Evolutionary conservation across 108 stramenopile genomes (phyloP), one percentile per base, ranked within the genome.

Genomic region (Cylindrotheca fusiformis): DNA sequence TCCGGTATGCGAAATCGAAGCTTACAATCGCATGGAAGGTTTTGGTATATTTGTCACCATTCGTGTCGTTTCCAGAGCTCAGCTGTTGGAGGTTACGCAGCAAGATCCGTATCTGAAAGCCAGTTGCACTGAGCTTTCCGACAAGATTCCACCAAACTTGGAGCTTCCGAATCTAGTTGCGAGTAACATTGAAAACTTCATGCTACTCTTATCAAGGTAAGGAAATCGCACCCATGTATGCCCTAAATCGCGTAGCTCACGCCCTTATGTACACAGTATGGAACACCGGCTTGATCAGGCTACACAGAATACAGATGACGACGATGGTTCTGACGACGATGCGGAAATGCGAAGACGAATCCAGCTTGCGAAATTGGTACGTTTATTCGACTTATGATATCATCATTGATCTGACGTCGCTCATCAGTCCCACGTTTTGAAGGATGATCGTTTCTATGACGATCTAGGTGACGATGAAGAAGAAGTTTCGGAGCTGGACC

Each of bases 1-100:
- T 56, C 87, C 90, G 14, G 29, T 92, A 8, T 92, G 86, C 57
- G 87, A 92, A 64, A 75, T 92, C 28, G 90, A 92, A 68, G 80
- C 83, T 5, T 92, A 72, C 61, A 82, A 49, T 65, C 76, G 47
- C 29, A 79, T 85, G 84, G 87, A 65, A 65, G 81, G 85, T 36
- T 78, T 79, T 61, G 82, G 81, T 18, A 92, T 92, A 22, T 87
- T 92, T 59, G 85, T 74, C 0, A 85, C 91, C 14, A 83, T 92
- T 52, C 60, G 86, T 3, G 81, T 70, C 2, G 85, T 88, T 19
- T 85, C 85, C 32, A 55, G 87, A 26, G 87, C 75, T 4, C 69
- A 74, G 61, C 64, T 92, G 28, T 45, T 72, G 17, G 80, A 85
- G 44, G 61, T 90, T 52, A 32, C 60, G 23, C 76, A 85, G 54